A percentile compares a stretch with the other conserved stretches of the same genome.
Evolutionary conservation across 179 eudicot species (phyloP).

Genomic region (Silene coronaria): DNA sequence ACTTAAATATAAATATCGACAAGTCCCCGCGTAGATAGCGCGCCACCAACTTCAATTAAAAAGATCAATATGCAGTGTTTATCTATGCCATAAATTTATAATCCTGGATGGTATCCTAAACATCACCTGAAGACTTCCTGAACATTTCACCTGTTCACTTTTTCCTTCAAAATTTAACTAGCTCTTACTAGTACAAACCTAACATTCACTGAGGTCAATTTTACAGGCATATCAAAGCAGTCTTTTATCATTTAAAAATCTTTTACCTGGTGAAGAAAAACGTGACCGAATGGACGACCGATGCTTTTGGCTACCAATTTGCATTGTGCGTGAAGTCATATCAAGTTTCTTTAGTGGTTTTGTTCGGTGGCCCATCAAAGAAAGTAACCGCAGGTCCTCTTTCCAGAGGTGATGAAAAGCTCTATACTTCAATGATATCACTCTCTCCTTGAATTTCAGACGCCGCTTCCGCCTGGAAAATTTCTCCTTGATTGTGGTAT

Average conservation of each 20-base stretch:
- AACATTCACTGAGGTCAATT: not conserved
- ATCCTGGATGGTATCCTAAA: not conserved
- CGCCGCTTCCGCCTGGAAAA: conserved; percentile 47
- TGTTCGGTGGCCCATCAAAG: conserved; percentile 46
- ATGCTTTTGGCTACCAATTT: conserved; percentile 47
- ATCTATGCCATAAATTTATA: not conserved
- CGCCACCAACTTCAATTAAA: not conserved
- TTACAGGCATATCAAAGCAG: not conserved
- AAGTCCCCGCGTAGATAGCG: not conserved
- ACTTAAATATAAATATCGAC: not conserved
- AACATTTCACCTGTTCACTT: not conserved
- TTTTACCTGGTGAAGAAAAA: conserved; percentile 56
- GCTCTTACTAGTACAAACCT: not conserved
- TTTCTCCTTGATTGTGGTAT: conserved; percentile 38
- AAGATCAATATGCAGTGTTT: not conserved
- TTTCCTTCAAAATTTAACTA: not conserved
- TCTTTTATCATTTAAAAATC: not conserved
- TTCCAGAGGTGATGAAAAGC: conserved; percentile 74
- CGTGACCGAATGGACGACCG: conserved; percentile 58
- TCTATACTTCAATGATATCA: conserved; percentile 55
- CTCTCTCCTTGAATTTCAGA: conserved; percentile 55
- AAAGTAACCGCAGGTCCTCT: conserved; percentile 61
- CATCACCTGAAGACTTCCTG: not conserved
- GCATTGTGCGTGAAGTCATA: conserved; percentile 31
- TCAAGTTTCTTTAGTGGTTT: conserved; percentile 70